Conservation (phyloP, 306 rosid genomes). For the Sophora flavescens region DNA sequence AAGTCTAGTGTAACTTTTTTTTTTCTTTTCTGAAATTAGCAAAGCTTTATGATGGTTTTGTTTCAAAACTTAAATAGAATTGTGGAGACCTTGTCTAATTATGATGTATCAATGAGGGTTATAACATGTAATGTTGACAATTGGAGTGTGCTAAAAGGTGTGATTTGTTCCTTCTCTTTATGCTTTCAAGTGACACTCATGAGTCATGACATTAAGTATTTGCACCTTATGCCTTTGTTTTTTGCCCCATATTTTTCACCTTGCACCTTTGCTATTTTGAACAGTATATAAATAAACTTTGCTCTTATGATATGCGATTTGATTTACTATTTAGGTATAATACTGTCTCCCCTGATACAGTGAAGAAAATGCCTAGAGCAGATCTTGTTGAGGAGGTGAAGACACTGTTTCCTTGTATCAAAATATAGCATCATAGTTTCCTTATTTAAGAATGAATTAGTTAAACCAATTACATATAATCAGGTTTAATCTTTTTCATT, state of each 20-base stretch:
- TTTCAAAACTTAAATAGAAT: slow-evolving; percentile 13
- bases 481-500: slow-evolving; percentile 8
- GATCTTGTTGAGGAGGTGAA: slow-evolving; percentile 90
- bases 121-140: slow-evolving; percentile 27
- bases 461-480: background rate
- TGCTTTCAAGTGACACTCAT: background rate
- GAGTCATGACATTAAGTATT: slow-evolving; percentile 2
- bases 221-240: slow-evolving; percentile 4
- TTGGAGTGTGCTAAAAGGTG: slow-evolving; percentile 14
- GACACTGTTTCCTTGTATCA: slow-evolving; percentile 11
- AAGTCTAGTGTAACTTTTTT: slow-evolving; percentile 13
- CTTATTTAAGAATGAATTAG: slow-evolving; percentile 24
- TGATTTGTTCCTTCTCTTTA: slow-evolving; percentile 18
- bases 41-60: background rate
- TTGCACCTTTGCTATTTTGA: slow-evolving; percentile 25
- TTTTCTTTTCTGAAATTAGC: background rate
- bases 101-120: slow-evolving; percentile 21
- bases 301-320: slow-evolving; percentile 33
- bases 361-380: slow-evolving; percentile 89
- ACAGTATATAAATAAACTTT: slow-evolving; percentile 23
- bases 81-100: slow-evolving; percentile 21
- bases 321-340: slow-evolving; percentile 68
- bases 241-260: no score
- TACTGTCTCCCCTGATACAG: slow-evolving; percentile 85
- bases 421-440: background rate